A percentile compares a stretch with the other conserved stretches of the same genome.
phyloP scores from a whole-genome alignment of 2,329 filamentous ascomycete genomes.

The Botryosphaeria agaves region DNA sequence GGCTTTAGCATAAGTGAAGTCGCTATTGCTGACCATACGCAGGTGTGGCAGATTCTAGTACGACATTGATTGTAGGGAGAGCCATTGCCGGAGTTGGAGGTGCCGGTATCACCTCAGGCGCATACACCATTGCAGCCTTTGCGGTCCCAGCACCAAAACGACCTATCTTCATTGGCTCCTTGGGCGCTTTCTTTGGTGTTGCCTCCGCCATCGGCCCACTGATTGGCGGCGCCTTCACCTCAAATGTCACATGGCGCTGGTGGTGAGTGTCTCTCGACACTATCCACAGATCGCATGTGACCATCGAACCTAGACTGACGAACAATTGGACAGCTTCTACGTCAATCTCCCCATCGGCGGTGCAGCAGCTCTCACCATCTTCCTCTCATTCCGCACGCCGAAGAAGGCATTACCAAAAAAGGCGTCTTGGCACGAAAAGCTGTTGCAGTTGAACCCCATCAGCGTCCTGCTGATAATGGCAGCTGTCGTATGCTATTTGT shows the following conservation, averaged over 20 bases:
- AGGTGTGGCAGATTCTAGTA: slow-evolving; percentile 16
- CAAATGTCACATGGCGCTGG: slow-evolving; percentile 22
- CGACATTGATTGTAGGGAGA: slow-evolving; percentile 22
- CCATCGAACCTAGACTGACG: too few species aligned
- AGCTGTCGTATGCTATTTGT: slow-evolving; percentile 22
- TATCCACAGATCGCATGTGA: too few species aligned
- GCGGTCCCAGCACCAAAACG: slow-evolving; percentile 22
- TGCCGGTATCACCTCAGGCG: slow-evolving; percentile 20
- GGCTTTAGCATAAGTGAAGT: not conserved
- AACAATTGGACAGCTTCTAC: too few species aligned
- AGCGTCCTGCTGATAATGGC: slow-evolving; percentile 23
- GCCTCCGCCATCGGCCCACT: slow-evolving; percentile 25
- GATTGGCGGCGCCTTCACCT: slow-evolving; percentile 26
- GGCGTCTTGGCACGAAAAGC: slow-evolving; percentile 13
- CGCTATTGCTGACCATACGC: not conserved
- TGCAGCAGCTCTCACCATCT: slow-evolving; percentile 17
- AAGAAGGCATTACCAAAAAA: slow-evolving; percentile 9
- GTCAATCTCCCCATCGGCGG: slow-evolving; percentile 31
- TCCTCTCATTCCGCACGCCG: slow-evolving; percentile 22
- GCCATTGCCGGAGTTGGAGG: slow-evolving; percentile 23
- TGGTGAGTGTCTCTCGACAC: too few species aligned
- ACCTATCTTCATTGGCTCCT: slow-evolving; percentile 18
- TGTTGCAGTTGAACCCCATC: slow-evolving; percentile 26
- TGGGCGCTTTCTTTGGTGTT: slow-evolving; percentile 19
- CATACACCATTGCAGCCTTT: slow-evolving; percentile 25